These are phyloP conservation scores for Daldinia bambusicola DNA, from an alignment of 495 filamentous ascomycete genomes.

Conservation along the genomic window DNA sequence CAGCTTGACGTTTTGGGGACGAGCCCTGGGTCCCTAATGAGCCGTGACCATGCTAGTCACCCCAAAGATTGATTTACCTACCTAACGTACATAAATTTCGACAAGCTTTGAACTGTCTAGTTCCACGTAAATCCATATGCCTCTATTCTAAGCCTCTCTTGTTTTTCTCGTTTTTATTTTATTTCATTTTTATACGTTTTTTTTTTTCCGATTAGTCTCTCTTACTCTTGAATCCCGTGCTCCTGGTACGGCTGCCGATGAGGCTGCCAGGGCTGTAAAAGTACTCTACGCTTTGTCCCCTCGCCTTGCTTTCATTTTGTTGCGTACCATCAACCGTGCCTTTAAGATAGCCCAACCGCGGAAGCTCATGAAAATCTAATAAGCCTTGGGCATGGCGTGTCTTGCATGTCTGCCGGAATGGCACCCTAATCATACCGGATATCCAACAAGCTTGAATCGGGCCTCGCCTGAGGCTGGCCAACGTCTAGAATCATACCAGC, in stretches of 20 bases:
- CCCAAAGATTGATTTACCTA: conserved; percentile 36
- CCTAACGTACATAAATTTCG: conserved; percentile 24
- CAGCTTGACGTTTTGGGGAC: conserved; percentile 40
- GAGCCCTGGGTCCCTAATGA: conserved; percentile 37
- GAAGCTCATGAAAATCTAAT: conserved; percentile 40
- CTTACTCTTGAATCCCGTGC: conserved; percentile 6
- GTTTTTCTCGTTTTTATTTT: too few species aligned
- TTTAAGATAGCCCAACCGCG: conserved; percentile 28
- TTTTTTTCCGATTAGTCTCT: conserved; percentile 5
- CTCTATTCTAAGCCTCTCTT: conserved; percentile 11
- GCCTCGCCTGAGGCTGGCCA: conserved; percentile 37
- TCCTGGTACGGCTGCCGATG: conserved; percentile 33
- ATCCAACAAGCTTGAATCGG: conserved; percentile 43
- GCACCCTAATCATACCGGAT: conserved; percentile 43
- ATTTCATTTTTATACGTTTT: too few species aligned
- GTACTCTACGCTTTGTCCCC: conserved; percentile 35
- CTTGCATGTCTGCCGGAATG: conserved; percentile 44
- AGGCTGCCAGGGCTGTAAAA: conserved; percentile 39
- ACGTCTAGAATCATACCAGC: conserved; percentile 26
- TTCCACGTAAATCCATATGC: conserved; percentile 33
- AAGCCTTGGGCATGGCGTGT: conserved; percentile 33
- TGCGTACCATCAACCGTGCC: conserved; percentile 40
- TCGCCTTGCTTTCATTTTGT: conserved; percentile 33
- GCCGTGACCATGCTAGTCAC: conserved; percentile 44
- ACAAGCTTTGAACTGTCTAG: conserved; percentile 36